phyloP scores from a whole-genome alignment of 2,329 filamentous ascomycete species.

The Fusarium sp. region DNA sequence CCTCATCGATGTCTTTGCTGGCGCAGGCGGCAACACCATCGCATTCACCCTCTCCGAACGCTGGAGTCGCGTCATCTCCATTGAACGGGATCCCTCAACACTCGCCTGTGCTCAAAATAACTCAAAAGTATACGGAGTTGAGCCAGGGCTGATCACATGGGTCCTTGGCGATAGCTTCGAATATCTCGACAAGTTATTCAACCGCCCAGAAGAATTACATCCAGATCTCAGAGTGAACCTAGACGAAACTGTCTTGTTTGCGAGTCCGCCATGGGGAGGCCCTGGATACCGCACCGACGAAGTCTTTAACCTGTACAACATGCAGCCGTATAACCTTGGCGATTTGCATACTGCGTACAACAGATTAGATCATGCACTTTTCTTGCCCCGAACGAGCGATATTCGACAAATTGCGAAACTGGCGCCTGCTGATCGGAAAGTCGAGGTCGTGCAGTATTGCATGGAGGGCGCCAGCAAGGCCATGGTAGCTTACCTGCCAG shows the following conservation, averaged over 20 bases:
- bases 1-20: slow-evolving; percentile 90
- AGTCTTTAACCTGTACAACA: slow-evolving; percentile 86
- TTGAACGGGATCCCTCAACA: slow-evolving; percentile 86
- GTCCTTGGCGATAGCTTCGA: slow-evolving; percentile 90
- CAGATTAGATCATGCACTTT: slow-evolving; percentile 77
- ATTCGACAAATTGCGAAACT: slow-evolving; percentile 81
- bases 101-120: slow-evolving; percentile 95
- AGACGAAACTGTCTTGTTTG: slow-evolving; percentile 65
- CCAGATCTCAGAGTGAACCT: slow-evolving; percentile 60
- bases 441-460: slow-evolving; percentile 90
- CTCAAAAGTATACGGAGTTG: slow-evolving; percentile 85
- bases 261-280: slow-evolving; percentile 73
- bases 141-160: slow-evolving; percentile 82
- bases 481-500: slow-evolving; percentile 74
- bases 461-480: slow-evolving; percentile 92
- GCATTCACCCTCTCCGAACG: slow-evolving; percentile 87
- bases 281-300: slow-evolving; percentile 70
- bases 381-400: slow-evolving; percentile 88
- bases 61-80: slow-evolving; percentile 88
- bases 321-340: slow-evolving; percentile 87
- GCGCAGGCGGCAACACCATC: slow-evolving; percentile 93
- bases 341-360: slow-evolving; percentile 75
- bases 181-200: slow-evolving; percentile 67
- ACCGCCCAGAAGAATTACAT: slow-evolving; percentile 56
- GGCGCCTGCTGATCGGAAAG: slow-evolving; percentile 66